These are phyloP conservation scores for Trypanosoma theileri DNA, from an alignment of 208 protist genomes.

Conservation along the genomic window DNA sequence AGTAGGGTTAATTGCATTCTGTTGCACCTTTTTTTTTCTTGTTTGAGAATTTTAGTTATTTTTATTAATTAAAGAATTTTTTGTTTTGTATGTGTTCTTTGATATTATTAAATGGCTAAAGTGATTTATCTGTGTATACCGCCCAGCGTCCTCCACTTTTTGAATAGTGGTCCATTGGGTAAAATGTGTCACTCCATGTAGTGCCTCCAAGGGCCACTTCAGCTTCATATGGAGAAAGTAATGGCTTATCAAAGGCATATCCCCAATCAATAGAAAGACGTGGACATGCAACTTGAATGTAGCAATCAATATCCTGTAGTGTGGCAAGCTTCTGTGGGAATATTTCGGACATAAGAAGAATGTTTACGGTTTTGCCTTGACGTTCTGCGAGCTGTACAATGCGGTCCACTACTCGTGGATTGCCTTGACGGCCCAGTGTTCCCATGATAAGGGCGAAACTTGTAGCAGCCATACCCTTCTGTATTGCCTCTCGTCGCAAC, in stretches of 20 bases:
- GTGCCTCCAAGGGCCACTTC: slow-evolving; percentile 90
- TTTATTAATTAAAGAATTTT: slow-evolving; percentile 5
- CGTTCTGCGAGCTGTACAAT: slow-evolving; percentile 81
- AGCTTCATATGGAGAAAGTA: slow-evolving; percentile 97
- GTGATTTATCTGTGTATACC: slow-evolving; percentile 89
- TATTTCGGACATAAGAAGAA: slow-evolving; percentile 97
- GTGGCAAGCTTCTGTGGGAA: slow-evolving; percentile 94
- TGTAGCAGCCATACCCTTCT: slow-evolving; percentile 65
- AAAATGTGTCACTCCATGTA: slow-evolving; percentile 79
- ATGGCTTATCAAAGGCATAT: slow-evolving; percentile 94
- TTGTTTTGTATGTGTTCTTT: slow-evolving; percentile 15
- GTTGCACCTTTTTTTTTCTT: background rate
- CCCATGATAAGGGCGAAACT: slow-evolving; percentile 97
- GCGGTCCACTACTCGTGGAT: slow-evolving; percentile 91
- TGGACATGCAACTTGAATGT: slow-evolving; percentile 98
- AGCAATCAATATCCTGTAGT: slow-evolving; percentile 93
- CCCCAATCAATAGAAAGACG: slow-evolving; percentile 99
- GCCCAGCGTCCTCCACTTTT: slow-evolving; percentile 91
- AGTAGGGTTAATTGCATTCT: background rate
- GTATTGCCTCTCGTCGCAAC: slow-evolving; percentile 80
- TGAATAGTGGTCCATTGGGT: slow-evolving; percentile 99
- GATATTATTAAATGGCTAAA: slow-evolving; percentile 27
- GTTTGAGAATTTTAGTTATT: background rate
- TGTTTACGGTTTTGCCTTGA: slow-evolving; percentile 66
- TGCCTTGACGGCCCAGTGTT: slow-evolving; percentile 97